Base-by-base conservation (phyloP, 768 basidiomycete genomes). In the Pleurotus djamor region DNA sequence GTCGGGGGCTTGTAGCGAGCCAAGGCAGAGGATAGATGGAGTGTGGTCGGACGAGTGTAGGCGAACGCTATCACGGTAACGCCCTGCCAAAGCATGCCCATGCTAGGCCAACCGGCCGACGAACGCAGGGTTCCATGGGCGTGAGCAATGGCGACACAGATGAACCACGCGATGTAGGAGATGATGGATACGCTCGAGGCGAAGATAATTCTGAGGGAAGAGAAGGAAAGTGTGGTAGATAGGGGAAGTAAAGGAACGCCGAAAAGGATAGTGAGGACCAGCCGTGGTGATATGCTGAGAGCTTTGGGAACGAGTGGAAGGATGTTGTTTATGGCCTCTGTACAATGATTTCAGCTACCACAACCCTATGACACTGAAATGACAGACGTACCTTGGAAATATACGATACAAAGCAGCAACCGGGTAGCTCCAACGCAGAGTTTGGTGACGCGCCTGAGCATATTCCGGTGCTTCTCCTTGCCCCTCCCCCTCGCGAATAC, bases 1-100 rank as follows among this genome's bases (percentile, higher is more conserved):
- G 76, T 61, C 4, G 76, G 69, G 55, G 74, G 76, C 8, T 71
- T 56, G 5, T 73, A 72, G 32, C 79, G 79, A 59, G 79, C 80
- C 55, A 89, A 69, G 3, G 88, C 83, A 38, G 83, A 76, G 61
- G 88, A 89, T 56, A 91, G 70, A 16, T 87, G 82, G 14, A 90
- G 75, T 4, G 90, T 88, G 60, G 82, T 80, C 5, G 83, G 74
- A 1, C 89, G 84, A 14, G 85, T 79, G 66, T 89, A 91, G 10
- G 84, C 75, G 67, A 91, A 91, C 7, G 84, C 81, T 21, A 78
- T 80, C 16, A 79, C 79, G 52, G 82, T 82, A 55, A 84, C 75
- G 59, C 83, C 84, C 66, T 85, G 81, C 88, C 87, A 89, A 49
- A 87, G 73, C 36, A 75, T 65, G 28, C 85, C 84, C 52, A 76